A percentile compares a stretch with the other conserved stretches of the same genome.
Evolutionary conservation across 164 flowering plant genomes (phyloP).

Genomic region (Piper betle): DNA sequence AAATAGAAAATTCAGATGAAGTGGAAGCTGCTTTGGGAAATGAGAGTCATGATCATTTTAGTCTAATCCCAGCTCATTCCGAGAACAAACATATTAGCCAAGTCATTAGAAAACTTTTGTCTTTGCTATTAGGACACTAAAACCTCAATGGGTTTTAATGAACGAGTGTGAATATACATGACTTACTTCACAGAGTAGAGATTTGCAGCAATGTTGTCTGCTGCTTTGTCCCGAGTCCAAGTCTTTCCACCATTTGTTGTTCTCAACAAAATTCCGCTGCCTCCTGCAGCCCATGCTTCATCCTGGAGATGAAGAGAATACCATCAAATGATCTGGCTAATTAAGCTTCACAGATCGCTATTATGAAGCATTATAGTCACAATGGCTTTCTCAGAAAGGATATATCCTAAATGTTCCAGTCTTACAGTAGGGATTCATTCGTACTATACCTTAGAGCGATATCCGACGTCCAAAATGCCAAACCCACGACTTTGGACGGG

Average conservation of each 20-base stretch:
- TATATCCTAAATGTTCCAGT: neutral
- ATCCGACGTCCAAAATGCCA: constrained; percentile 97
- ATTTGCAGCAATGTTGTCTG: constrained; percentile 93
- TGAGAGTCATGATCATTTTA: no score
- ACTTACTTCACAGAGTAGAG: constrained; percentile 95
- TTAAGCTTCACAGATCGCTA: no score
- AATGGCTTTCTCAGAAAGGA: neutral
- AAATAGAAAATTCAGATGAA: no score
- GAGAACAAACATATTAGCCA: no score
- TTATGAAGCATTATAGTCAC: neutral
- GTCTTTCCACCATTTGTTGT: constrained; percentile 89
- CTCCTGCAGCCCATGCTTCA: constrained; percentile 99
- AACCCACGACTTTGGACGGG: constrained; percentile 97
- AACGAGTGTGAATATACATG: neutral
- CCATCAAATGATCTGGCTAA: neutral
- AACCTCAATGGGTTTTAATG: neutral
- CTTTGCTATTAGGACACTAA: neutral
- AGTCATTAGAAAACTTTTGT: no score
- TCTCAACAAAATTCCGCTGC: constrained; percentile 83
- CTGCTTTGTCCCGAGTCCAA: constrained; percentile 92
- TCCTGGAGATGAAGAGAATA: constrained; percentile 31
- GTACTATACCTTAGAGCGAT: constrained; percentile 63
- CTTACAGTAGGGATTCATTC: neutral
- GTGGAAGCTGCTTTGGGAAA: no score
- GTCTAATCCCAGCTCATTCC: no score